Percentiles rank a stretch among this genome's conserved stretches.
Conservation (phyloP, 257 asterid species). For the Solanum clarkiae region DNA sequence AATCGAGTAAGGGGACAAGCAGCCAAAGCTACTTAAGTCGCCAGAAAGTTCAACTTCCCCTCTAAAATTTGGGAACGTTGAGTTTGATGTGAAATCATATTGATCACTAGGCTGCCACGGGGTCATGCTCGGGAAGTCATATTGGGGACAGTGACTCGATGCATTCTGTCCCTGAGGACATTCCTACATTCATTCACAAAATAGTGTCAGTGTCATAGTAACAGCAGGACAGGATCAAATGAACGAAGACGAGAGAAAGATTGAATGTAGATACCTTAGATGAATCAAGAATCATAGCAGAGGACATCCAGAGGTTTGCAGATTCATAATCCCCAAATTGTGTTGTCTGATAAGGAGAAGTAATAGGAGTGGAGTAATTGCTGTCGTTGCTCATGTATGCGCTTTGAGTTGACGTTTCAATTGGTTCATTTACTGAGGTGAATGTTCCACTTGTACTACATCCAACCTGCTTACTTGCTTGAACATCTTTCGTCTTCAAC, state of each 20-base stretch:
- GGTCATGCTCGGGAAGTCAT: slow-evolving; percentile 8
- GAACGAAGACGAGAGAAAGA: not conserved
- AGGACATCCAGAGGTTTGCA: slow-evolving; percentile 15
- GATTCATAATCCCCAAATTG: slow-evolving; percentile 10
- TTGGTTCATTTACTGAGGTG: slow-evolving; percentile 7
- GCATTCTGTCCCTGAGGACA: slow-evolving; percentile 8
- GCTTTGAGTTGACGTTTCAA: slow-evolving; percentile 6
- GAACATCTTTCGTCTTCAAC: slow-evolving; percentile 8
- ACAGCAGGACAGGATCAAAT: not conserved
- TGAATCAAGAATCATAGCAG: slow-evolving; percentile 24
- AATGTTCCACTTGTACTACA: slow-evolving; percentile 2
- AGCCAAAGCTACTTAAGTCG: slow-evolving; percentile 15
- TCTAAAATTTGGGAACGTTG: slow-evolving; percentile 26
- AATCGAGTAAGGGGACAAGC: slow-evolving; percentile 22
- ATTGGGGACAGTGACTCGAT: slow-evolving; percentile 4
- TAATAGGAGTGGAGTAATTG: slow-evolving; percentile 20
- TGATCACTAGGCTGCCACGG: slow-evolving; percentile 11
- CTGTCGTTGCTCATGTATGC: slow-evolving; percentile 9
- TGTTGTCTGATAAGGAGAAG: slow-evolving; percentile 20
- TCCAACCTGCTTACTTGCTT: slow-evolving; percentile 14
- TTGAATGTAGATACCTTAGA: slow-evolving; percentile 12
- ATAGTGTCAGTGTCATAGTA: not conserved
- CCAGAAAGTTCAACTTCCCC: slow-evolving; percentile 18
- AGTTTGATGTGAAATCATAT: slow-evolving; percentile 19
- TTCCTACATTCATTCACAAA: slow-evolving; percentile 14